Percentiles rank a stretch among this genome's conserved stretches.
These are phyloP conservation scores for Calcarisporium arbuscula DNA, from an alignment of 2,329 filamentous ascomycete species.

Conservation along the genomic window DNA sequence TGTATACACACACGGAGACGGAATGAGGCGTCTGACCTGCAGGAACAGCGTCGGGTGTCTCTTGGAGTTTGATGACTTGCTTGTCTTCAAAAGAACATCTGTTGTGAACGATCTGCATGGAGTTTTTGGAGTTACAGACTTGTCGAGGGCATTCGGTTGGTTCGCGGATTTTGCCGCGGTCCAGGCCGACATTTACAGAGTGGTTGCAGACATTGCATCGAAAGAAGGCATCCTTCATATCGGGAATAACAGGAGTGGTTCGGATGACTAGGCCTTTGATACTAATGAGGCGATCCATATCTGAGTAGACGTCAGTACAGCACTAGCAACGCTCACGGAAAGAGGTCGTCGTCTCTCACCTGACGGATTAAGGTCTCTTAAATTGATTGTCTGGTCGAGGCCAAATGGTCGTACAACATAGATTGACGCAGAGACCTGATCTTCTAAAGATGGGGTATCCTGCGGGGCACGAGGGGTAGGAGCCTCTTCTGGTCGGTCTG, in stretches of 20 bases:
- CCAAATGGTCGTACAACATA: slow-evolving; percentile 90
- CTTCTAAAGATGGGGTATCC: slow-evolving; percentile 58
- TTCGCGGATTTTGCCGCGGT: slow-evolving; percentile 93
- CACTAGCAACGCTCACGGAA: neutral
- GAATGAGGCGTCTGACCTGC: slow-evolving; percentile 96
- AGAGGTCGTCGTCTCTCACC: slow-evolving; percentile 35
- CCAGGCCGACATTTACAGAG: slow-evolving; percentile 82
- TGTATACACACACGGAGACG: slow-evolving; percentile 91
- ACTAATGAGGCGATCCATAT: slow-evolving; percentile 93
- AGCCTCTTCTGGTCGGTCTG: slow-evolving; percentile 56
- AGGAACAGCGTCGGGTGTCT: slow-evolving; percentile 90
- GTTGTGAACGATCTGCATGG: slow-evolving; percentile 98
- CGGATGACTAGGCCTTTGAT: slow-evolving; percentile 96
- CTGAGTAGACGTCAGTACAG: slow-evolving; percentile 28
- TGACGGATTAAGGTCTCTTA: slow-evolving; percentile 88
- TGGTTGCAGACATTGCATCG: slow-evolving; percentile 90
- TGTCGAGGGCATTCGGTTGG: slow-evolving; percentile 82
- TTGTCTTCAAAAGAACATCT: slow-evolving; percentile 93
- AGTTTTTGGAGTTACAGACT: slow-evolving; percentile 79
- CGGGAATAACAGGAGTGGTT: slow-evolving; percentile 91
- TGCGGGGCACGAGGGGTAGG: slow-evolving; percentile 33
- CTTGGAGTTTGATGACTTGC: slow-evolving; percentile 97
- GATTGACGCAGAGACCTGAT: slow-evolving; percentile 70
- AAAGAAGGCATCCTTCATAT: slow-evolving; percentile 99
- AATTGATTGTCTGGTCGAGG: slow-evolving; percentile 77